A percentile compares a stretch with the other conserved stretches of the same genome.
Evolutionary conservation across 768 basidiomycete species (phyloP).

Genomic region (Boletus rubescentipes): DNA sequence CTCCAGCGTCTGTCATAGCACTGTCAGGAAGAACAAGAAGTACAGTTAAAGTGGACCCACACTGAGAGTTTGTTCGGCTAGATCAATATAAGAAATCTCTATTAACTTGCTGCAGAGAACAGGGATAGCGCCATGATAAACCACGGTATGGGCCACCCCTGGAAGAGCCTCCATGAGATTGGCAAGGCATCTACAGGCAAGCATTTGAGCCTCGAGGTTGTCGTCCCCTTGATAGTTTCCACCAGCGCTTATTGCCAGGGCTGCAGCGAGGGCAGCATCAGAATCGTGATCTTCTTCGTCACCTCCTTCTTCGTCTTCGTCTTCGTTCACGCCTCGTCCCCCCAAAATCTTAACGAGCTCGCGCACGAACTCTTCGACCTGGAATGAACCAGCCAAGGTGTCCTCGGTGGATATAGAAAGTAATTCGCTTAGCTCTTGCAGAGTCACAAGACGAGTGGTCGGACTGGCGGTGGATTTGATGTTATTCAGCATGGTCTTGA

Average conservation of each 20-base stretch:
- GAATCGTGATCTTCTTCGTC: conserved; percentile 71
- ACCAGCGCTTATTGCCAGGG: conserved; percentile 77
- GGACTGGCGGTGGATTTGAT: conserved; percentile 84
- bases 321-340: conserved; percentile 67
- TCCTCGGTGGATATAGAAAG: conserved; percentile 97
- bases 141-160: conserved; percentile 94
- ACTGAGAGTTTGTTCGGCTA: conserved; percentile 96
- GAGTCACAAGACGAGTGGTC: conserved; percentile 80
- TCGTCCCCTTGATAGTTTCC: conserved; percentile 74
- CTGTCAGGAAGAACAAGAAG: conserved; percentile 10
- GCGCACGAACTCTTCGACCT: conserved; percentile 86
- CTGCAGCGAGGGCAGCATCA: conserved; percentile 86
- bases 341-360: conserved; percentile 91
- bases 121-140: conserved; percentile 97
- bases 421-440: conserved; percentile 93
- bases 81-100: conserved; percentile 96
- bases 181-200: conserved; percentile 94
- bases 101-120: conserved; percentile 96
- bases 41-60: conserved; percentile 51
- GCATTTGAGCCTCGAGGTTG: conserved; percentile 89
- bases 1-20: conserved; percentile 75
- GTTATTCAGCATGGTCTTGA: conserved; percentile 88
- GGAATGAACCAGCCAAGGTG: conserved; percentile 94
- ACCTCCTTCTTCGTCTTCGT: conserved; percentile 71
- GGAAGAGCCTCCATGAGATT: conserved; percentile 99